Base-by-base conservation (phyloP, 495 filamentous ascomycete species). In the Bacidia gigantensis region DNA sequence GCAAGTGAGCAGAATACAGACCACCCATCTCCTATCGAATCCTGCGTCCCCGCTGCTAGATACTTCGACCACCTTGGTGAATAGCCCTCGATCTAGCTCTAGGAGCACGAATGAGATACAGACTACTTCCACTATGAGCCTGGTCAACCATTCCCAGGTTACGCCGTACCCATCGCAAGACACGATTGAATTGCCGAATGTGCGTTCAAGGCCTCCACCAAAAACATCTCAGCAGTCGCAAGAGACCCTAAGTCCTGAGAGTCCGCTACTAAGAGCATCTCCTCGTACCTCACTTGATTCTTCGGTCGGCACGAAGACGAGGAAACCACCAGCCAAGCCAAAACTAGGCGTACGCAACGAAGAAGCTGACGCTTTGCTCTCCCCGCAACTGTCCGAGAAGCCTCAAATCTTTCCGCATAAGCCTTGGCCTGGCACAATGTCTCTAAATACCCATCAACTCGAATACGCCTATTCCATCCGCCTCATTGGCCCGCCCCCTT, bases 381-480 rank as follows among this genome's bases (percentile, higher is more conserved):
- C 21, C 3, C 11, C 38, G 0, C 9, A 20, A 26, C 25, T 12
- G 25, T 18, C 11, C 2, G 1, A 17, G 0, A 48, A 39, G 29
- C 12, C 41, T 23, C 41, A 7, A 18, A 26, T 53, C 11, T 20
- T 25, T 12, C 51, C 51, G 17, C 51, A 53, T 21, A 48, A 48
- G 5, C 14, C 24, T n/a, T 54, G 52, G 52, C 35, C 24, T 3
- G 52, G 29, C 18, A 23, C 17, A 2, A 52, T 35, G 54, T 26
- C 54, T 2, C 42, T 56, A 1, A 43, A 35, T 2, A 39, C 54
- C 20, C 20, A 22, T 2, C 54, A 56, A 29, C 9, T 56, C 10
- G 42, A 40, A 17, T 52, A 56, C 38, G 53, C 53, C 11, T 50
- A 26, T n/a, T 22, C 25, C 3, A 49, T 49, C 35, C 23, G 46